Evolutionary conservation across 345 rosid species (phyloP).

Genomic region (Noccaea bulbosa): DNA sequence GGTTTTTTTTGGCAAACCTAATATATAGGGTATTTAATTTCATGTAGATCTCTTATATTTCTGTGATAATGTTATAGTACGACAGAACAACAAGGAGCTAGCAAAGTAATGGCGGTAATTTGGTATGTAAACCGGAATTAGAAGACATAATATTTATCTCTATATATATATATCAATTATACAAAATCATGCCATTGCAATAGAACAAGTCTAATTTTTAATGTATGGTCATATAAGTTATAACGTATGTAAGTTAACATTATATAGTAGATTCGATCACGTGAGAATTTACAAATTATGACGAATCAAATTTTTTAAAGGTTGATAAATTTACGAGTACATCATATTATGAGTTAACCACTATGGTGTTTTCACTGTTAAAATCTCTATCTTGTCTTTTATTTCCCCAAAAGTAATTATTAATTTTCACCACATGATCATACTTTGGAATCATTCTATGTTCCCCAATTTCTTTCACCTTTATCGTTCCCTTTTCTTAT

Average conservation of each 20-base stretch:
- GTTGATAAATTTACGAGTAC: neutral
- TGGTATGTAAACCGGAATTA: neutral
- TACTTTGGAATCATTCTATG: constrained; percentile 40
- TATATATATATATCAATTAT: neutral
- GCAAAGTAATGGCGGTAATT: neutral
- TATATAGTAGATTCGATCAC: neutral
- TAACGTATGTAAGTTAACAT: neutral
- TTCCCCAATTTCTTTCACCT: constrained; percentile 34
- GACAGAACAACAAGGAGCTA: neutral
- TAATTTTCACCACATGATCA: constrained; percentile 36
- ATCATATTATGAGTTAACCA: neutral
- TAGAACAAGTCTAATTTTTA: neutral
- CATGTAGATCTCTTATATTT: neutral
- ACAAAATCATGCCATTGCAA: neutral
- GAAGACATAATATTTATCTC: neutral
- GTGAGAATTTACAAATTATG: neutral
- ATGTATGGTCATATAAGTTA: neutral
- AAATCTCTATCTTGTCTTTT: constrained; percentile 32
- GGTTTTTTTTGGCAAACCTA: neutral
- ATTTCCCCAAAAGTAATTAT: constrained; percentile 32
- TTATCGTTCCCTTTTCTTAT: constrained; percentile 20
- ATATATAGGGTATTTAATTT: neutral
- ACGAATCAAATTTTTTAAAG: too few relatives aligned
- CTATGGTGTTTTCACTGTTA: constrained; percentile 15
- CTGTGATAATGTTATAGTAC: neutral